Conservation (phyloP, 495 filamentous ascomycete species). For the Aspergillus indologenus region DNA sequence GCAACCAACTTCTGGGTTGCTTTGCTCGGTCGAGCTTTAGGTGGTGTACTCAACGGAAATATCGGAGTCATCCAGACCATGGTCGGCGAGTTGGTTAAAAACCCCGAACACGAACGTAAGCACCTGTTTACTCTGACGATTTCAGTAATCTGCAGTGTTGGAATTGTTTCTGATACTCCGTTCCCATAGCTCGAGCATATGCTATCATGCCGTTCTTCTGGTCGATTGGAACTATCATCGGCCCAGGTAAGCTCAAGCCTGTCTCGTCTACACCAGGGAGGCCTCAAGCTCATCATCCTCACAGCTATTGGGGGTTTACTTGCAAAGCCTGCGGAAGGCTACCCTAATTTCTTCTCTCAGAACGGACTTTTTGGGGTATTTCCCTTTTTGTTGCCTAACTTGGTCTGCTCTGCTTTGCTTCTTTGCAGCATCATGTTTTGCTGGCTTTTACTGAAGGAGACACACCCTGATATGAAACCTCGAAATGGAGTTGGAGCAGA, state of each 20-base stretch:
- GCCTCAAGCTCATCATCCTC: slow-evolving; percentile 21
- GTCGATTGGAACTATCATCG: slow-evolving; percentile 81
- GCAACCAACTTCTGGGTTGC: slow-evolving; percentile 77
- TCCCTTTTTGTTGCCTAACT: slow-evolving; percentile 79
- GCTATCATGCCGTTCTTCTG: slow-evolving; percentile 87
- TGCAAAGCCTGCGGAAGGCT: slow-evolving; percentile 67
- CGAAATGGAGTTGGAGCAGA: slow-evolving; percentile 48
- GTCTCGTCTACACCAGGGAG: neutral
- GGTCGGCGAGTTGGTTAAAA: slow-evolving; percentile 77
- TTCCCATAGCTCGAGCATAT: slow-evolving; percentile 63
- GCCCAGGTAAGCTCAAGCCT: slow-evolving; percentile 50
- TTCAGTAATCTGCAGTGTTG: neutral
- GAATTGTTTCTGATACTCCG: slow-evolving; percentile 11
- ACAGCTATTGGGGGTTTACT: slow-evolving; percentile 72
- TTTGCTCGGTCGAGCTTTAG: slow-evolving; percentile 67
- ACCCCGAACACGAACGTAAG: slow-evolving; percentile 81
- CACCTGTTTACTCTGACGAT: slow-evolving; percentile 12
- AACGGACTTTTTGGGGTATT: slow-evolving; percentile 67
- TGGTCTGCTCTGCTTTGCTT: slow-evolving; percentile 71
- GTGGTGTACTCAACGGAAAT: slow-evolving; percentile 81
- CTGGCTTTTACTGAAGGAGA: slow-evolving; percentile 74
- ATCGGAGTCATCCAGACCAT: slow-evolving; percentile 91
- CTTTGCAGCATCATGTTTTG: slow-evolving; percentile 69
- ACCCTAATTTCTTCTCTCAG: slow-evolving; percentile 60
- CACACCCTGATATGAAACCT: slow-evolving; percentile 74